phyloP scores from a whole-genome alignment of 2,329 filamentous ascomycete species.

The Arthroderma uncinatum region DNA sequence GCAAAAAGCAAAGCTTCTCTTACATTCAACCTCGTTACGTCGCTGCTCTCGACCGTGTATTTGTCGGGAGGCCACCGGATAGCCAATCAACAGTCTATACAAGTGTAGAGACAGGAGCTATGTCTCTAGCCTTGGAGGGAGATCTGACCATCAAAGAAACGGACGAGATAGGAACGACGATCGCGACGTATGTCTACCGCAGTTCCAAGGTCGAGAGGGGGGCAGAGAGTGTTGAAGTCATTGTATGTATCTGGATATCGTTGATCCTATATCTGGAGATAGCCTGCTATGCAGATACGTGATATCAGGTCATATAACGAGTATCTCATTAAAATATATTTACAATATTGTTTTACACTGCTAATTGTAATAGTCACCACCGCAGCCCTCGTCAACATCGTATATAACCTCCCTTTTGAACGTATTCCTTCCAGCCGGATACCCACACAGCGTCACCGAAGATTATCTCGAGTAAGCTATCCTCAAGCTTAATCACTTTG shows the following conservation, averaged over 20 bases:
- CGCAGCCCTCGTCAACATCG: constrained; percentile 17
- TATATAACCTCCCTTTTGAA: constrained; percentile 43
- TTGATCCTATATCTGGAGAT: neutral
- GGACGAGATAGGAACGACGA: neutral
- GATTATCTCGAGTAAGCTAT: constrained; percentile 60
- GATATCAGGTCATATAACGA: too few relatives aligned
- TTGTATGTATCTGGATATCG: neutral
- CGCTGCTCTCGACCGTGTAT: too few relatives aligned
- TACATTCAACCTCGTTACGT: too few relatives aligned
- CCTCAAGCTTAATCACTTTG: constrained; percentile 9
- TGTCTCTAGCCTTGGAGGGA: neutral
- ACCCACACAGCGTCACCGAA: constrained; percentile 69
- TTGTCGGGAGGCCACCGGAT: too few relatives aligned
- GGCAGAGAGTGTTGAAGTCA: neutral
- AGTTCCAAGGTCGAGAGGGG: neutral
- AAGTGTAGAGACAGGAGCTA: too few relatives aligned
- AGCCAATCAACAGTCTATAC: too few relatives aligned
- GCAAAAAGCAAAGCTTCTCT: too few relatives aligned
- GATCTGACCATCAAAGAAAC: constrained; percentile 1
- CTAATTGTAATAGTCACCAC: constrained; percentile 7
- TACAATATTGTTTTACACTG: too few relatives aligned
- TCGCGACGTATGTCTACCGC: neutral
- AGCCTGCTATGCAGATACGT: too few relatives aligned
- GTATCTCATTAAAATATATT: too few relatives aligned
- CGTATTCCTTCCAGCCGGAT: constrained; percentile 79